Base-by-base conservation (phyloP, 2,329 filamentous ascomycete genomes). In the Calonectria ilicicola region DNA sequence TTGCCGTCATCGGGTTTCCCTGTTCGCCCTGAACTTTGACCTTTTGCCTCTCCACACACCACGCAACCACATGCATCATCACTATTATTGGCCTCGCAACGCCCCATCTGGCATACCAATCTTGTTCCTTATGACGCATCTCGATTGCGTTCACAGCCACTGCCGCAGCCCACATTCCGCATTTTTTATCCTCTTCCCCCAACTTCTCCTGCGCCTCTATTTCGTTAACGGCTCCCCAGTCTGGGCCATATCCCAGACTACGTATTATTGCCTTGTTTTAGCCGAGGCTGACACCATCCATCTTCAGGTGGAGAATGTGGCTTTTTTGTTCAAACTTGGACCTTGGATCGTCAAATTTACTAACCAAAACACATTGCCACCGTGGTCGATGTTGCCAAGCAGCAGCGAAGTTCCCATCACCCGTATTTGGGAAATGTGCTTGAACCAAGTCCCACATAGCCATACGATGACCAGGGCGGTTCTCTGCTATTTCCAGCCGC, bases 381-480 rank as follows among this genome's bases (percentile, higher is more conserved):
- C 29, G 15, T 15, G 14, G 14, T 10, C 10, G 29, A 27, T 56
- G 29, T 56, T 12, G 29, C 27, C 51, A 32, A 60, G 35, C n/a
- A n/a, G 49, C 8, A 40, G 35, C 53, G n/a, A 38, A 21, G 32
- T 3, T 42, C 21, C 53, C 53, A 56, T 32, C 10, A 38, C 67
- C 67, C 67, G 67, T 70, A 70, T 70, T 60, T 65, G 32, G 49
- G 62, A 58, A 70, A 47, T 70, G 38, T 23, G 23, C 23, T 51
- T 56, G 21, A 17, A 17, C 7, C 26, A 27, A 40, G 56, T 46
- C 23, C 66, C 26, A 60, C 66, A 17, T 26, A 49, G 38, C 60
- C 51, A 53, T 49, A 40, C 67, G 19, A 26, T 44, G 19, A 21
- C 56, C 35, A 19, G 15, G 23, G 21, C 38, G 44, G 23, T 26